These are phyloP conservation scores for Neonectria ditissima DNA, from an alignment of 2,329 filamentous ascomycete genomes.

Conservation along the genomic window DNA sequence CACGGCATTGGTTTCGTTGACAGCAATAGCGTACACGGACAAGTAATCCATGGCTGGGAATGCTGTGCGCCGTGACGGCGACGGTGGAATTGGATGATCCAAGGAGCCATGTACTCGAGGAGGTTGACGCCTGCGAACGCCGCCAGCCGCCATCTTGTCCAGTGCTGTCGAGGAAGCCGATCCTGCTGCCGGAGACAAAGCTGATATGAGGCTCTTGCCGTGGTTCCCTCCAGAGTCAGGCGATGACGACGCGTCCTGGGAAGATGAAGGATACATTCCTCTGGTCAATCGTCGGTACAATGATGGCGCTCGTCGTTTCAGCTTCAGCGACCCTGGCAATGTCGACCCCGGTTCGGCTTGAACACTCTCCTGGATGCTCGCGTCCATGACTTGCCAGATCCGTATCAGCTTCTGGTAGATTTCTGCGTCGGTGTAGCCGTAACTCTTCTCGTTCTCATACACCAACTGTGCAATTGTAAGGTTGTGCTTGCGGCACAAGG, in stretches of 20 bases:
- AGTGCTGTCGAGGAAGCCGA: neutral
- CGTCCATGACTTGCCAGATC: constrained; percentile 65
- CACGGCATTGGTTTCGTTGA: constrained; percentile 65
- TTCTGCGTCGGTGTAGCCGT: constrained; percentile 62
- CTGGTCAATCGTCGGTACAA: constrained; percentile 59
- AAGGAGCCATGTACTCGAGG: constrained; percentile 59
- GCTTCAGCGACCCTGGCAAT: constrained; percentile 61
- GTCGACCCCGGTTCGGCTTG: constrained; percentile 56
- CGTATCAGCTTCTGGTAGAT: constrained; percentile 60
- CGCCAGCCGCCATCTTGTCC: neutral
- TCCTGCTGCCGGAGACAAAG: neutral
- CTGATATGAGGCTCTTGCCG: neutral
- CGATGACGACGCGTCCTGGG: neutral
- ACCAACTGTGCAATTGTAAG: constrained; percentile 64
- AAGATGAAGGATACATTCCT: constrained; percentile 56
- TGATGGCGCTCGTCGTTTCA: constrained; percentile 59
- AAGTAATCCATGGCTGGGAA: constrained; percentile 65
- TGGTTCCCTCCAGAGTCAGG: neutral
- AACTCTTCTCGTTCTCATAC: constrained; percentile 65
- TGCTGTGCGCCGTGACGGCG: constrained; percentile 58
- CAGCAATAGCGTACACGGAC: constrained; percentile 63
- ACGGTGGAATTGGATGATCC: constrained; percentile 59
- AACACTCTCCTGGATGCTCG: constrained; percentile 62
- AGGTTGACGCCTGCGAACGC: constrained; percentile 41
- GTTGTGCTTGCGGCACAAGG: constrained; percentile 62